These are phyloP conservation scores for Lagenaria siceraria DNA, from an alignment of 306 rosid species.

Conservation along the genomic window DNA sequence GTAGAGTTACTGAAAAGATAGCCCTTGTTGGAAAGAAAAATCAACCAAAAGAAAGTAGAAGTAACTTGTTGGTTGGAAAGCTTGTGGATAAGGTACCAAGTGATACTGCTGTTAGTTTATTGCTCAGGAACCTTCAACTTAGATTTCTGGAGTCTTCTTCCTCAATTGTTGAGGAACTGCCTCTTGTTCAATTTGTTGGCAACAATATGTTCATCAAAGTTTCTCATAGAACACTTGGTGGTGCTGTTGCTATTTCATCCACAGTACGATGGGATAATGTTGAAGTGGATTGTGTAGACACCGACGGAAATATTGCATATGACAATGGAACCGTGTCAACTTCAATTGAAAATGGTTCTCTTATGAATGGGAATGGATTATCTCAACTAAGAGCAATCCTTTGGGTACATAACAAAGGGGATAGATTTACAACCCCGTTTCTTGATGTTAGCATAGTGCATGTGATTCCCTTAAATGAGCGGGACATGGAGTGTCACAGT, in stretches of 20 bases:
- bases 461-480: conserved; percentile 63
- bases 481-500: conserved; percentile 62
- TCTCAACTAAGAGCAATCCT: conserved; percentile 74
- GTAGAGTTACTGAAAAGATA: conserved; percentile 67
- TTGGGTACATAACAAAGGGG: conserved; percentile 60
- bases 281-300: conserved; percentile 67
- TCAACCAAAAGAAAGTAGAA: conserved; percentile 21
- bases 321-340: conserved; percentile 28
- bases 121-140: conserved; percentile 57
- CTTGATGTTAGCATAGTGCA: conserved; percentile 52
- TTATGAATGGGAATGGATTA: conserved; percentile 36
- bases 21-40: conserved; percentile 47
- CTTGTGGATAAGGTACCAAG: conserved; percentile 82
- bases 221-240: conserved; percentile 83
- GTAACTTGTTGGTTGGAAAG: conserved; percentile 32
- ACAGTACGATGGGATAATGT: conserved; percentile 59
- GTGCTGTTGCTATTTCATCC: conserved; percentile 83
- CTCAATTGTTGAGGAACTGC: conserved; percentile 49
- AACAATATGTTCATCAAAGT: conserved; percentile 51
- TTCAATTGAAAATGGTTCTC: conserved; percentile 30
- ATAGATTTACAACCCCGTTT: conserved; percentile 43
- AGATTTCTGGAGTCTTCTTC: conserved; percentile 79
- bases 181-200: conserved; percentile 81
- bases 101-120: conserved; percentile 73
- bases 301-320: conserved; percentile 40